Conservation (phyloP, 2,329 filamentous ascomycete species). For the Corniculantispora saksenae region DNA sequence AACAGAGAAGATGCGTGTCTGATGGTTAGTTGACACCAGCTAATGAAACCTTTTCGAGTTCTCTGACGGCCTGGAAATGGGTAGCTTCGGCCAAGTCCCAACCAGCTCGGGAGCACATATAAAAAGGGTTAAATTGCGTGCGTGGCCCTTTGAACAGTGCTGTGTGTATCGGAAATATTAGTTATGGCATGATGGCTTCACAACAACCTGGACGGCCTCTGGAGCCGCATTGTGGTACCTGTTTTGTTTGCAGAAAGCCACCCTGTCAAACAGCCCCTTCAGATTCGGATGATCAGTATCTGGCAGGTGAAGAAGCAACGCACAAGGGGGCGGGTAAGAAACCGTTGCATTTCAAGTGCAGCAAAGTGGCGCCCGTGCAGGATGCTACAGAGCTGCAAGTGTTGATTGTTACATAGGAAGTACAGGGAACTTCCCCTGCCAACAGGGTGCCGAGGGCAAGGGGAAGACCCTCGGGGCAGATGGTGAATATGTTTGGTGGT, state of each 20-base stretch:
- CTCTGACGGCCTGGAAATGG: background rate
- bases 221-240: background rate
- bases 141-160: background rate
- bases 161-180: background rate
- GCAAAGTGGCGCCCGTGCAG: background rate
- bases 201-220: background rate
- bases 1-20: background rate
- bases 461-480: background rate
- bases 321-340: background rate
- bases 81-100: background rate
- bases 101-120: background rate
- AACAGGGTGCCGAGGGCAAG: background rate
- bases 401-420: background rate
- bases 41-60: background rate
- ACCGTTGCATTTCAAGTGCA: background rate
- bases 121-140: background rate
- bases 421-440: background rate
- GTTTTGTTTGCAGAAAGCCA: background rate
- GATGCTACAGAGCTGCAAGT: background rate
- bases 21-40: background rate
- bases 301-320: background rate
- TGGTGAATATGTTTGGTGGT: background rate
- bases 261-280: background rate
- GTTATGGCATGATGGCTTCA: background rate
- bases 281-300: background rate